Evolutionary conservation across 768 basidiomycete genomes (phyloP), one percentile per base, ranked within the genome.

Genomic region (Russula griseocarnosa): DNA sequence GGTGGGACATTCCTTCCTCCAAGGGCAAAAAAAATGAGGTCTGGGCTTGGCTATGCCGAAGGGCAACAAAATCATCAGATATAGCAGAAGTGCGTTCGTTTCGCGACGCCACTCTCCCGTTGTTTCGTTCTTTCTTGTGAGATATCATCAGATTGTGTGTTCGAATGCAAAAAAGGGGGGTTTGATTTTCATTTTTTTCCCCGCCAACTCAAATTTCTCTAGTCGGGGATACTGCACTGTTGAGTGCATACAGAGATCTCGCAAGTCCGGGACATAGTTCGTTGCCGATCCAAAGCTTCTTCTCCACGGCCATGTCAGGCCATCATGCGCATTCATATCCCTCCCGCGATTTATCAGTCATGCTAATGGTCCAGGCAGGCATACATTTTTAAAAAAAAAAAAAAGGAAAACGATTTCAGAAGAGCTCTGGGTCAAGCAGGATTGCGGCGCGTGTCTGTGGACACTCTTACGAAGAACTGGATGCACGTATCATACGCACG

Each of bases 21-120:
- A 58, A 24, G 34, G 54, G 54, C 24, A 49, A 55, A 56, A 62
- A 56, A 24, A 8, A 18, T 32, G 32, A 49, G 16, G 16, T 20
- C n/a, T 62, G 9, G 24, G 28, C 55, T 49, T 42, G 16, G 14
- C 3, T 13, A 24, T 42, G 18, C 32, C 32, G 32, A 32, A 32
- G 18, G 40, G 40, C 40, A 42, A 42, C 40, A 42, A 42, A 13
- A 22, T 34, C 46, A 49, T 62, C 61, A 51, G 26, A 56, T 49
- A n/a, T 5, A 36, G 11, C 34, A 36, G 38, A 40, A 40, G 55
- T 10, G 30, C 40, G 60, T 54, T 53, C 60, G 52, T 61, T 53
- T 60, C 51, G 52, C 50, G 14, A 54, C 60, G 60, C 60, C 60
- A 61, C 60, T 54, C 50, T 42, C 36, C 28, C 34, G 28, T 51